Percentiles rank a stretch among this genome's conserved stretches.
These are phyloP conservation scores for Digitaria exilis DNA, from an alignment of 202 grass and related monocot species.

Conservation along the genomic window DNA sequence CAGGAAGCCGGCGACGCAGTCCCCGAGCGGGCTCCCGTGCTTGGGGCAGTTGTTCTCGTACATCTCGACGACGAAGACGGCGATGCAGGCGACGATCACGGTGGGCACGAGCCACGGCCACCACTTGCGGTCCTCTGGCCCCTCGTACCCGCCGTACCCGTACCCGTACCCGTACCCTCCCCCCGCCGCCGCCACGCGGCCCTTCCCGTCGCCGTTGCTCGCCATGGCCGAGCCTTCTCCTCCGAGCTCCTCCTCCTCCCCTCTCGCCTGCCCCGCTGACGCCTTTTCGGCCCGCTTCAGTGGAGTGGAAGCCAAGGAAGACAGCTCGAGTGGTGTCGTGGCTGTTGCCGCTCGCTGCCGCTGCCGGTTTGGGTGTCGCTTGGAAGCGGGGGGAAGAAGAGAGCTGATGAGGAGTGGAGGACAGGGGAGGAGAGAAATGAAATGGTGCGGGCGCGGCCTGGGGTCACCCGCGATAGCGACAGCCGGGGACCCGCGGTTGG, in stretches of 20 bases:
- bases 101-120: constrained; percentile 87
- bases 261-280: too few relatives aligned
- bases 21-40: constrained; percentile 43
- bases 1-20: constrained; percentile 74
- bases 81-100: constrained; percentile 78
- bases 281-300: not conserved
- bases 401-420: not conserved
- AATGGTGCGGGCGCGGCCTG: constrained; percentile 21
- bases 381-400: constrained; percentile 55
- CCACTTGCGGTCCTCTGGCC: constrained; percentile 58
- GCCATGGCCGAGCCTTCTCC: constrained; percentile 34
- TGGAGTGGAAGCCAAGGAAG: constrained; percentile 30
- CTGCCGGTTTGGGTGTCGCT: constrained; percentile 32
- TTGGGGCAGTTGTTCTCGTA: constrained; percentile 86
- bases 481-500: not conserved
- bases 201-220: constrained; percentile 54
- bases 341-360: not conserved
- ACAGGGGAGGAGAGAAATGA: not conserved
- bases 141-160: constrained; percentile 55
- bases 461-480: constrained; percentile 10
- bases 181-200: constrained; percentile 34
- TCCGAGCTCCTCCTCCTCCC: too few relatives aligned
- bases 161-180: too few relatives aligned
- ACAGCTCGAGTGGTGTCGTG: constrained; percentile 11
- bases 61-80: constrained; percentile 89